Evolutionary conservation across 441 rosid genomes (phyloP).

Genomic region (Codiaeum variegatum): DNA sequence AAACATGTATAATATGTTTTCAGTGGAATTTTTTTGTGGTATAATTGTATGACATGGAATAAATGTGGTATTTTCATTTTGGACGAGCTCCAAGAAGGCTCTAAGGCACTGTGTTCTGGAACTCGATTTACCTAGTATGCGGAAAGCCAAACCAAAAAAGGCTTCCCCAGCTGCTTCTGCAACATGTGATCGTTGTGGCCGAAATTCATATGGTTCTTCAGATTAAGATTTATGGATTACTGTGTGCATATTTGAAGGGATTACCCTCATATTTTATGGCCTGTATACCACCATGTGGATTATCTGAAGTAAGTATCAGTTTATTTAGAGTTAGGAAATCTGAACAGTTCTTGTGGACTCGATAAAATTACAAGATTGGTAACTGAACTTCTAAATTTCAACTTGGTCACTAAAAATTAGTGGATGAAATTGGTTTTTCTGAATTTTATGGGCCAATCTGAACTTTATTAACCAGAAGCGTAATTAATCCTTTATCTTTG

Average conservation of each 20-base stretch:
- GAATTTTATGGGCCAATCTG: too few species aligned
- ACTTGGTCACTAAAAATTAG: too few species aligned
- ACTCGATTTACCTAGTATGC: constrained; percentile 58
- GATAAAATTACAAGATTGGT: neutral
- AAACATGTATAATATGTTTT: neutral
- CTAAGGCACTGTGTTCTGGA: constrained; percentile 67
- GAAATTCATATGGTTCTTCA: constrained; percentile 40
- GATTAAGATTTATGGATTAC: constrained; percentile 13
- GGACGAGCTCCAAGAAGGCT: constrained; percentile 73
- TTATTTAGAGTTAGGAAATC: neutral
- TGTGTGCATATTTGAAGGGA: too few species aligned
- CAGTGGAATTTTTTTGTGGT: neutral
- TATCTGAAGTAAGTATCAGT: constrained; percentile 3
- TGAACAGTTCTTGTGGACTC: neutral
- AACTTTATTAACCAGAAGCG: neutral
- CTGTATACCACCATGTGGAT: neutral
- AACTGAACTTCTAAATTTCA: too few species aligned
- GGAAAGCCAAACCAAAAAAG: constrained; percentile 38
- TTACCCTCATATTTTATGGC: neutral
- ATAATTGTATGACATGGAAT: neutral
- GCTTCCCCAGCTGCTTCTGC: constrained; percentile 34
- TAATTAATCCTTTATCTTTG: neutral
- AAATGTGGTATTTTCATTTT: constrained; percentile 32
- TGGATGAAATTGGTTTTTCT: too few species aligned
- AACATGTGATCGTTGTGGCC: constrained; percentile 79